Conservation (phyloP, 2,329 filamentous ascomycete species). For the Fusarium pseudograminearum region DNA sequence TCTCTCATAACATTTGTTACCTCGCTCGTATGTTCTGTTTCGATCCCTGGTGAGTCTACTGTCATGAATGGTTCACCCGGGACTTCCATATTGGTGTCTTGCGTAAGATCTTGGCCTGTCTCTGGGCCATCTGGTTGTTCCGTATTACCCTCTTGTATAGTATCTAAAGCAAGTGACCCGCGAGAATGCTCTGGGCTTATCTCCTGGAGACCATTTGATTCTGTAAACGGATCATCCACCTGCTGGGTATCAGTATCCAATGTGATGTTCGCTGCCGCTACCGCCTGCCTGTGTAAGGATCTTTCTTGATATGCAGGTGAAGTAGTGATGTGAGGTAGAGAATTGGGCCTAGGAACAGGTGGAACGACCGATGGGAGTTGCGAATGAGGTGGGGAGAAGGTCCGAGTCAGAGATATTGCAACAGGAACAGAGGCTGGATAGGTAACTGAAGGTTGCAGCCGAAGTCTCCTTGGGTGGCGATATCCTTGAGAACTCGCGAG, state of each 20-base stretch:
- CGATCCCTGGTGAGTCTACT: background rate
- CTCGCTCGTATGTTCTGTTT: background rate
- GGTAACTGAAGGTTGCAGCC: slow-evolving; percentile 49
- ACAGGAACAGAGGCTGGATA: background rate
- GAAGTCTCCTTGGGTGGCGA: slow-evolving; percentile 61
- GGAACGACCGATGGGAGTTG: slow-evolving; percentile 7
- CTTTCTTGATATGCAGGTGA: background rate
- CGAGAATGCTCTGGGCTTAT: background rate
- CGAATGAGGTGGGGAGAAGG: background rate
- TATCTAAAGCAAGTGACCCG: background rate
- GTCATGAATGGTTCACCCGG: background rate
- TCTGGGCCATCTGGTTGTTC: background rate
- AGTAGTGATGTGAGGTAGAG: slow-evolving; percentile 9
- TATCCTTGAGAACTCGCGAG: slow-evolving; percentile 67
- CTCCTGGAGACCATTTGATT: background rate
- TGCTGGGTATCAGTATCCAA: background rate
- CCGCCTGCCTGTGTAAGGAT: background rate
- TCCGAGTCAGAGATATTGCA: background rate
- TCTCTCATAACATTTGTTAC: background rate
- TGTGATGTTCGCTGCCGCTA: background rate
- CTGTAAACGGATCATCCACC: slow-evolving; percentile 15
- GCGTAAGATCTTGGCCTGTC: background rate
- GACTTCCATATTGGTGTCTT: background rate
- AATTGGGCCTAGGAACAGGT: slow-evolving; percentile 1
- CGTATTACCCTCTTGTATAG: background rate